Evolutionary conservation across 164 flowering plant species (phyloP).

Genomic region (Warburgia ugandensis): DNA sequence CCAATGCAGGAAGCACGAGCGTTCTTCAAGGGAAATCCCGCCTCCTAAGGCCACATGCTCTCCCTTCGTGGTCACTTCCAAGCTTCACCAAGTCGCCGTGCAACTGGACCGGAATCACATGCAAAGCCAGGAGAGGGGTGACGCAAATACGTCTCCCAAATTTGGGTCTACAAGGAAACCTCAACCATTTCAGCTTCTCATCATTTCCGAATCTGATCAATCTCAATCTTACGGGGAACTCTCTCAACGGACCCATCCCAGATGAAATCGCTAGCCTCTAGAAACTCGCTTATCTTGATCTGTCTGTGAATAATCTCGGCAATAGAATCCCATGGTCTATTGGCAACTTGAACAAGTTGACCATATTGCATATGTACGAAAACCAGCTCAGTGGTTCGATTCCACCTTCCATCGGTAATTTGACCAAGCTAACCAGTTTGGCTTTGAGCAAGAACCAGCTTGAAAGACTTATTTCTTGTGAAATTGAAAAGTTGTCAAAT

Average conservation of each 20-base stretch:
- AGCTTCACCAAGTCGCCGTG: background rate
- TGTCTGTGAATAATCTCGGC: conserved; percentile 14
- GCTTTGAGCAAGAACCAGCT: too few species aligned
- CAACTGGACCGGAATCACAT: background rate
- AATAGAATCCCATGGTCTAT: background rate
- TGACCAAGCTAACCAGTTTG: conserved; percentile 1
- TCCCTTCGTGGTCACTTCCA: background rate
- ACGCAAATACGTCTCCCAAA: background rate
- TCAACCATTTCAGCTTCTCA: background rate
- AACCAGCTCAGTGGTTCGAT: background rate
- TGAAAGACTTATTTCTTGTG: too few species aligned
- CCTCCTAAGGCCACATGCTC: background rate
- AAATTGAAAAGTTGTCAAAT: too few species aligned
- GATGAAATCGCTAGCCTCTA: background rate
- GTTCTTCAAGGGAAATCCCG: conserved; percentile 6
- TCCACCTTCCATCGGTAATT: background rate
- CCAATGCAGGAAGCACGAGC: background rate
- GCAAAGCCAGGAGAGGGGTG: background rate
- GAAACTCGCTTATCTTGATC: background rate
- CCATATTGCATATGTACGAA: background rate
- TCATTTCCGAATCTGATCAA: background rate
- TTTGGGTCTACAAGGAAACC: background rate
- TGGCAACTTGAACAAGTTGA: too few species aligned
- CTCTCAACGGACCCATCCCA: background rate
- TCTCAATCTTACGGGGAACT: background rate